Conservation (phyloP, 495 filamentous ascomycete genomes). For the Rhizodiscina lignyota region DNA sequence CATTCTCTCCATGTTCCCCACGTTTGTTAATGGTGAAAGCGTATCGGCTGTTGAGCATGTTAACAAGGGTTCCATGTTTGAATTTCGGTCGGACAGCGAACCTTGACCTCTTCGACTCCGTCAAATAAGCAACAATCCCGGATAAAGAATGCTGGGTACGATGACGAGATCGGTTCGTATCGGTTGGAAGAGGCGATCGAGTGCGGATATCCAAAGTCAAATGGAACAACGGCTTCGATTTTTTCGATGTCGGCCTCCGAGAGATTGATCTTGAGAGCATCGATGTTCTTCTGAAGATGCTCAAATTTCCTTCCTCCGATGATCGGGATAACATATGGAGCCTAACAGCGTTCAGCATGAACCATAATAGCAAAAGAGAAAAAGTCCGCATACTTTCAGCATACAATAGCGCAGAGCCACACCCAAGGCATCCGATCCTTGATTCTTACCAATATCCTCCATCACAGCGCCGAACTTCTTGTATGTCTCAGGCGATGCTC, state of each 20-base stretch:
- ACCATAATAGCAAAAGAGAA: background rate
- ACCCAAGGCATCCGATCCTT: background rate
- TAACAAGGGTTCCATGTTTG: too few relatives aligned
- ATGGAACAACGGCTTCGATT: conserved; percentile 44
- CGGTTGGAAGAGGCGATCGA: too few relatives aligned
- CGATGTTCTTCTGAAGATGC: conserved; percentile 52
- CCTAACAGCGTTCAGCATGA: too few relatives aligned
- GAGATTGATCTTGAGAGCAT: conserved; percentile 40
- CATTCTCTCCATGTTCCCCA: too few relatives aligned
- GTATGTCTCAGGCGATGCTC: conserved; percentile 6
- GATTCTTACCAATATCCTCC: conserved; percentile 3
- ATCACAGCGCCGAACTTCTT: conserved; percentile 4
- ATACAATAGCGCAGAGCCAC: background rate
- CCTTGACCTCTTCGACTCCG: too few relatives aligned
- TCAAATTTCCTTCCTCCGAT: conserved; percentile 50
- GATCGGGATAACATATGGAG: conserved; percentile 46
- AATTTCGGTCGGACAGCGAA: too few relatives aligned
- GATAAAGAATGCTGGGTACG: too few relatives aligned
- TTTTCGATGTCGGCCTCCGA: conserved; percentile 40
- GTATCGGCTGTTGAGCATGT: too few relatives aligned
- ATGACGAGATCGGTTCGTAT: too few relatives aligned
- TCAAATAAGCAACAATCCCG: too few relatives aligned
- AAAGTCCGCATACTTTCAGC: background rate
- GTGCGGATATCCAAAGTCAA: too few relatives aligned
- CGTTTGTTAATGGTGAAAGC: too few relatives aligned